Percentiles rank a stretch among this genome's conserved stretches.
Evolutionary conservation across 768 basidiomycete species (phyloP).

Genomic region (Trametes sanguinea): DNA sequence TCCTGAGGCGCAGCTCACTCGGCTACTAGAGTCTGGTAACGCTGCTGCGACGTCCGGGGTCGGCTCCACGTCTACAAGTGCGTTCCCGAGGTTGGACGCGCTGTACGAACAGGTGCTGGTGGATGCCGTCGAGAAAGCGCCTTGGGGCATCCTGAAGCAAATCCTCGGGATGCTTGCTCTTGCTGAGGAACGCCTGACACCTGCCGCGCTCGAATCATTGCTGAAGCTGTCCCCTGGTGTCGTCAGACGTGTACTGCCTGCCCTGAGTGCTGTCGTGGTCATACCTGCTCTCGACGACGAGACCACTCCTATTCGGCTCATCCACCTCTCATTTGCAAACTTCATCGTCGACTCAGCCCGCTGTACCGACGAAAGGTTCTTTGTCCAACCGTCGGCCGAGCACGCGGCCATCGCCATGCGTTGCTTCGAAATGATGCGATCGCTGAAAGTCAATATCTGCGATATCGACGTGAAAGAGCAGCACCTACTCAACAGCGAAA

Average conservation of each 20-base stretch:
- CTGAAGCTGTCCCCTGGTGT: neutral
- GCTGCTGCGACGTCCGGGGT: neutral
- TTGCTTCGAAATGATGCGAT: neutral
- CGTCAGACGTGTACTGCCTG: conserved; percentile 7
- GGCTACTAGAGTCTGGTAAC: neutral
- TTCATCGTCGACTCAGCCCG: conserved; percentile 20
- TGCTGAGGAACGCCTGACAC: neutral
- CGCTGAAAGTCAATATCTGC: conserved; percentile 12
- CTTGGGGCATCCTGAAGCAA: neutral
- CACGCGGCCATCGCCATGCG: neutral
- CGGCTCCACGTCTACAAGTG: neutral
- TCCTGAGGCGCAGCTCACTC: neutral
- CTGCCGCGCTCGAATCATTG: neutral
- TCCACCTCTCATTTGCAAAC: conserved; percentile 28
- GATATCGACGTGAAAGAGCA: neutral
- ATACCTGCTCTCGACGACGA: conserved; percentile 7
- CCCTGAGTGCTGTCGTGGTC: conserved; percentile 19
- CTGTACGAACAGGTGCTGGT: conserved; percentile 15
- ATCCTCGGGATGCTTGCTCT: neutral
- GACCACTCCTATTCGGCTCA: conserved; percentile 7
- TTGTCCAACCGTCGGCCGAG: neutral
- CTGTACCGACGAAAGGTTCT: conserved; percentile 13
- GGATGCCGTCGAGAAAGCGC: neutral
- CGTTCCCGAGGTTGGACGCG: conserved; percentile 13
- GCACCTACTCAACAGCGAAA: conserved; percentile 5